Percentiles rank a stretch among this genome's conserved stretches.
Conservation (phyloP, 1,284 basidiomycete species). For the Apiotrichum sp. region DNA sequence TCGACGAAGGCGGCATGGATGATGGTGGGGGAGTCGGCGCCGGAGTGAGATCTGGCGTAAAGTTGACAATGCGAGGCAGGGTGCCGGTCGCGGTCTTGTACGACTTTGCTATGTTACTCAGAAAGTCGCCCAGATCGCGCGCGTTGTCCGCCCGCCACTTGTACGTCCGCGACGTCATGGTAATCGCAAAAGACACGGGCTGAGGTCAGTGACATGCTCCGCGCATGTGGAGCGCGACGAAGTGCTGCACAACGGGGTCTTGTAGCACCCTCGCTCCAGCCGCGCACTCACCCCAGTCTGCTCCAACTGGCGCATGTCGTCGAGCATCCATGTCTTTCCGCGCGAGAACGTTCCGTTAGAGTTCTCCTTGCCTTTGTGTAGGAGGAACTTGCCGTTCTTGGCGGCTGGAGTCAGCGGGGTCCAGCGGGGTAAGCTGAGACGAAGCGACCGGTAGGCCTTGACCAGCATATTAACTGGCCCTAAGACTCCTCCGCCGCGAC, state of each 20-base stretch:
- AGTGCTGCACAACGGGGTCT: too few species aligned
- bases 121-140: constrained; percentile 59
- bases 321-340: constrained; percentile 90
- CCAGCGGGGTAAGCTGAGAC: too few species aligned
- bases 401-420: constrained; percentile 19
- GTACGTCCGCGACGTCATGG: constrained; percentile 71
- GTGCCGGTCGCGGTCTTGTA: constrained; percentile 59
- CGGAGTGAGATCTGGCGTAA: constrained; percentile 9
- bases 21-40: too few species aligned
- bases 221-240: too few species aligned
- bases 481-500: too few species aligned
- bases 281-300: constrained; percentile 60
- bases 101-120: constrained; percentile 62
- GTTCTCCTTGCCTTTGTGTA: constrained; percentile 96
- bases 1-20: too few species aligned
- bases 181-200: constrained; percentile 69
- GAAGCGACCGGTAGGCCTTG: too few species aligned
- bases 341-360: constrained; percentile 92
- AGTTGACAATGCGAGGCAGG: constrained; percentile 45
- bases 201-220: constrained; percentile 31
- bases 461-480: too few species aligned
- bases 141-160: constrained; percentile 74
- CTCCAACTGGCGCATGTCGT: constrained; percentile 72
- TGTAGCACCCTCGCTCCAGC: too few species aligned
- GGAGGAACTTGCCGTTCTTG: constrained; percentile 59